Conservation (phyloP, 208 protist genomes). For the Crithidia acanthocephali region DNA sequence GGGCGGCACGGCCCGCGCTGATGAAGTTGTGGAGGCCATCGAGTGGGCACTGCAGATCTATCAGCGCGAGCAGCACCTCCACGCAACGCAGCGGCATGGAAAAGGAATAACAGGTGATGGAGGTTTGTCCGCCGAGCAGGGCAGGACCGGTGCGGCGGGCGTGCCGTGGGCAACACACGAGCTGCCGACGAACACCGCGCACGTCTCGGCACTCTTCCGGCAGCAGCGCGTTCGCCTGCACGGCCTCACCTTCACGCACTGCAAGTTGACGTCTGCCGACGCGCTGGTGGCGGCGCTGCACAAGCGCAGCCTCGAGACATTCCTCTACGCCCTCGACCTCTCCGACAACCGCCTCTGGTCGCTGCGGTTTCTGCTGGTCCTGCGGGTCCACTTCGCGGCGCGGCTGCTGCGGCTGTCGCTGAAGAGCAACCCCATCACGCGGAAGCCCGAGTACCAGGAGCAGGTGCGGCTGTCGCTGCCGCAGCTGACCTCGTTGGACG, state of each 20-base stretch:
- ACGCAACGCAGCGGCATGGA: background rate
- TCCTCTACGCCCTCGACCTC: constrained; percentile 80
- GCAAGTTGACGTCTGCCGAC: constrained; percentile 65
- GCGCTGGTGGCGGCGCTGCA: constrained; percentile 62
- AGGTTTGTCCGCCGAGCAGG: no score
- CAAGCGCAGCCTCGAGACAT: constrained; percentile 49
- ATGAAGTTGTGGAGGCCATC: constrained; percentile 70
- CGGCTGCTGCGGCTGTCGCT: constrained; percentile 80
- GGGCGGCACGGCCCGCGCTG: constrained; percentile 46
- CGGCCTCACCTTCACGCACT: constrained; percentile 53
- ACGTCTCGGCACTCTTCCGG: constrained; percentile 28
- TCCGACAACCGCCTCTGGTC: constrained; percentile 77
- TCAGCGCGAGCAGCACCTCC: constrained; percentile 27
- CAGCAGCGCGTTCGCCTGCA: constrained; percentile 43
- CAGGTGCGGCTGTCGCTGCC: constrained; percentile 84
- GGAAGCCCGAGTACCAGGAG: constrained; percentile 88
- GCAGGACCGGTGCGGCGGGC: no score
- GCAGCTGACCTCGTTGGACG: constrained; percentile 76
- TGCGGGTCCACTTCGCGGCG: constrained; percentile 71
- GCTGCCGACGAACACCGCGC: background rate
- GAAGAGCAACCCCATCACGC: constrained; percentile 78
- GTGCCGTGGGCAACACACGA: background rate
- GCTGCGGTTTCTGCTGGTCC: constrained; percentile 78
- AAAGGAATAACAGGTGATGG: background rate
- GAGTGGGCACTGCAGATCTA: constrained; percentile 60